Percentiles rank a stretch among this genome's conserved stretches.
Conservation (phyloP, 75 land plant genomes). For the Larix kaempferi region DNA sequence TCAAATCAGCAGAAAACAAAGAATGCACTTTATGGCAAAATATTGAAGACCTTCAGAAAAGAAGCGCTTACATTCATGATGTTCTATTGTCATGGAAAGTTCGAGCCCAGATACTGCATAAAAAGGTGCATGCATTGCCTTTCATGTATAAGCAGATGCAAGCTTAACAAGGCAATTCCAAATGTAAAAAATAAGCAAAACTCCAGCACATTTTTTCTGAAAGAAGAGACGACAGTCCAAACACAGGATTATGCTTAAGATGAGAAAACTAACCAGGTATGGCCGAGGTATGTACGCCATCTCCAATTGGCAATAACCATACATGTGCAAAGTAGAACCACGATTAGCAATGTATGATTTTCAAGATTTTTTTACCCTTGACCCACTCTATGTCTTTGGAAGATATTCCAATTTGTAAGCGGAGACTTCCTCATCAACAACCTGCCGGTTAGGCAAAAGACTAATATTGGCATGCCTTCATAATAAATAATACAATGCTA, state of each 20-base stretch:
- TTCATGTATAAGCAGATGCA: not conserved
- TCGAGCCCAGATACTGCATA: conserved; percentile 50
- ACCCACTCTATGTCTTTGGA: conserved; percentile 10
- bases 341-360: conserved; percentile 31
- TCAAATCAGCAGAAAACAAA: too few species aligned
- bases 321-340: conserved; percentile 52
- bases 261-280: conserved; percentile 32
- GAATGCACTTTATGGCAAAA: not conserved
- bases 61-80: conserved; percentile 31
- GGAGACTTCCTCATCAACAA: conserved; percentile 63
- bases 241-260: not conserved
- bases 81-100: conserved; percentile 25
- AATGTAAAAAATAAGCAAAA: not conserved
- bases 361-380: conserved; percentile 43
- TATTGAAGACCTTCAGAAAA: not conserved
- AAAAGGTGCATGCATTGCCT: conserved; percentile 22
- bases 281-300: conserved; percentile 47
- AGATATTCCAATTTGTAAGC: conserved; percentile 43
- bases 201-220: not conserved
- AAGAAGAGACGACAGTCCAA: not conserved
- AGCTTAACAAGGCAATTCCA: not conserved
- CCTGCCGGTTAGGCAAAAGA: conserved; percentile 50
- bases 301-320: conserved; percentile 35
- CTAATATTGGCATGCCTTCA: conserved; percentile 64
- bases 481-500: conserved; percentile 49